phyloP scores from a whole-genome alignment of 805 yeast species.

The Zygosaccharomyces bisporus region DNA sequence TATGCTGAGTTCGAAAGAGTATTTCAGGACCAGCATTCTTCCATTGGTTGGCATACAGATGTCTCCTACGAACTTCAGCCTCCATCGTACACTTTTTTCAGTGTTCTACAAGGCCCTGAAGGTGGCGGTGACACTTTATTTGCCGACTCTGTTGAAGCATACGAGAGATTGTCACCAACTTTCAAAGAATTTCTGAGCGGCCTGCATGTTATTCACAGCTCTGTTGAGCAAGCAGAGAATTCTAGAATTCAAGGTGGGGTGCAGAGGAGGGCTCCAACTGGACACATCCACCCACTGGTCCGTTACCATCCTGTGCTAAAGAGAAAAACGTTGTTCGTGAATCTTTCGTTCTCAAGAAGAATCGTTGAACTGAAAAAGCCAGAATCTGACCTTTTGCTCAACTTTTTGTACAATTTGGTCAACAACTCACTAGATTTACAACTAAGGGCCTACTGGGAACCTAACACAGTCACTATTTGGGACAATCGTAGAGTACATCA shows the following conservation, averaged over 20 bases:
- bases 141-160: slow-evolving; percentile 64
- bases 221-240: slow-evolving; percentile 61
- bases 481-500: slow-evolving; percentile 70
- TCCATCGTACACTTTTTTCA: slow-evolving; percentile 63
- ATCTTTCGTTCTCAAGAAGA: slow-evolving; percentile 57
- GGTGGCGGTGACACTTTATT: slow-evolving; percentile 74
- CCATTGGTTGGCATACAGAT: slow-evolving; percentile 61
- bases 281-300: slow-evolving; percentile 56
- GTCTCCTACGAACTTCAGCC: slow-evolving; percentile 69
- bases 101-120: slow-evolving; percentile 55
- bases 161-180: slow-evolving; percentile 62
- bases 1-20: slow-evolving; percentile 31
- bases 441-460: slow-evolving; percentile 66
- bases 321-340: slow-evolving; percentile 53
- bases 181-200: slow-evolving; percentile 55
- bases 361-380: slow-evolving; percentile 68
- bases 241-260: slow-evolving; percentile 54
- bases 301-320: slow-evolving; percentile 69
- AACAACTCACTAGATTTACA: slow-evolving; percentile 55
- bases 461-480: slow-evolving; percentile 68
- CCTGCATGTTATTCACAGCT: slow-evolving; percentile 63
- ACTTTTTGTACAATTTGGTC: slow-evolving; percentile 51
- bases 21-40: slow-evolving; percentile 22
- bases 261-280: slow-evolving; percentile 59
- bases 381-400: slow-evolving; percentile 58